Evolutionary conservation across 2,329 filamentous ascomycete species (phyloP), one percentile per base, ranked within the genome.

Genomic region (Ophiognomonia clavigignenti-juglandacearum): DNA sequence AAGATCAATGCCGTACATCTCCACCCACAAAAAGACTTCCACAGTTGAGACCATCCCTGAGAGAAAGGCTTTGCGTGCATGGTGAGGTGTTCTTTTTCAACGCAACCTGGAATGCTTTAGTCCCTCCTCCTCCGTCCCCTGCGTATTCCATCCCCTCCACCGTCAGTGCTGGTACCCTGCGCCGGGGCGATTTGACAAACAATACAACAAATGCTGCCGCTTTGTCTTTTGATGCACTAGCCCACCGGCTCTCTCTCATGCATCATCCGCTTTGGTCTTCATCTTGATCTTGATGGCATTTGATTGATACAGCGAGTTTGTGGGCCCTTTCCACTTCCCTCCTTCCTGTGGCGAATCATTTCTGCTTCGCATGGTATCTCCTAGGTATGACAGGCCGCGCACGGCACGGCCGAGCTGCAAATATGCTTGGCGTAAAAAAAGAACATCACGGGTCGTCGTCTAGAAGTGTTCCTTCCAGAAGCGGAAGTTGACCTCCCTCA

Each of bases 381-480:
- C 18, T 40, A 18, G 24, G 14, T 8, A 29, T 6, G 10, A 13
- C n/a, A n/a, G n/a, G n/a, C n/a, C n/a, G n/a, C n/a, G 10, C 14
- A 44, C 27, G 23, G 24, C n/a, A 22, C 42, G 23, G 24, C 19
- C 6, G 5, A 39, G 22, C 22, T 10, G 14, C n/a, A 16, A 10
- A 4, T 27, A 14, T 26, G 29, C 34, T 20, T 6, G n/a, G 6
- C 20, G 22, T 14, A 26, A 24, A 10, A 41, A 14, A 38, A 42
- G 7, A 3, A 9, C 1, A 3, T 14, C n/a, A n/a, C n/a, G n/a
- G n/a, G n/a, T n/a, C n/a, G n/a, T 22, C 48, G 52, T 51, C 63
- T 75, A 85, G 63, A 85, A 85, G 63, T 98, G 92, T 69, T 98
- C 93, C 73, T 98, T 98, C 93, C 93, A 98, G 75, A 98, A 98